phyloP scores from a whole-genome alignment of 2,329 filamentous ascomycete genomes.

The Akanthomyces muscarius region DNA sequence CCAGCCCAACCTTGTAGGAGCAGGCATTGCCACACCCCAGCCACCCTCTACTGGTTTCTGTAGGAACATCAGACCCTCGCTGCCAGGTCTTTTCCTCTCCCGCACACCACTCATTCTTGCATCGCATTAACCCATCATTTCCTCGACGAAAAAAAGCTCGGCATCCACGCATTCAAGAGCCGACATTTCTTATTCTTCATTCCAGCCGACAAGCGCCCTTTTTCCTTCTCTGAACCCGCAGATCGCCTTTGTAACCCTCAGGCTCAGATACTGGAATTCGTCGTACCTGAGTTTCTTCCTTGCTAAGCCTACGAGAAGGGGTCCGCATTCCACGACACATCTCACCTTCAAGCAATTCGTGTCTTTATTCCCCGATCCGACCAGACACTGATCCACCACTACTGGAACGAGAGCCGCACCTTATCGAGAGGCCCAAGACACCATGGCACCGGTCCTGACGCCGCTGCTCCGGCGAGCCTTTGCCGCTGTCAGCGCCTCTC shows the following conservation, averaged over 20 bases:
- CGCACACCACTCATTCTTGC: background rate
- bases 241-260: background rate
- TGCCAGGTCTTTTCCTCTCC: background rate
- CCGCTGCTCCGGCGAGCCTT: slow-evolving; percentile 10
- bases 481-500: background rate
- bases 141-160: background rate
- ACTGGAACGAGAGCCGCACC: background rate
- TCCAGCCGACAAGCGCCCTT: background rate
- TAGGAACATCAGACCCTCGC: slow-evolving; percentile 10
- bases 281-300: background rate
- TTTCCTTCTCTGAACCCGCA: background rate
- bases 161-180: background rate
- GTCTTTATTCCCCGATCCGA: background rate
- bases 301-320: background rate
- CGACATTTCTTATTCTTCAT: slow-evolving; percentile 5
- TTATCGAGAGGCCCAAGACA: background rate
- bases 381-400: background rate
- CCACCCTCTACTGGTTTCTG: slow-evolving; percentile 14
- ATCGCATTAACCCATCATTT: background rate
- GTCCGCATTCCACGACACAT: slow-evolving; percentile 4
- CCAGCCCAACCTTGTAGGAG: slow-evolving; percentile 10
- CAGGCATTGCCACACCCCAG: slow-evolving; percentile 11
- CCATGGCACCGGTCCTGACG: slow-evolving; percentile 14
- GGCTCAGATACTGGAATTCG: slow-evolving; percentile 1
- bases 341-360: background rate